Conservation (phyloP, 1,284 basidiomycete species). For the Ustilago xerochloae region DNA sequence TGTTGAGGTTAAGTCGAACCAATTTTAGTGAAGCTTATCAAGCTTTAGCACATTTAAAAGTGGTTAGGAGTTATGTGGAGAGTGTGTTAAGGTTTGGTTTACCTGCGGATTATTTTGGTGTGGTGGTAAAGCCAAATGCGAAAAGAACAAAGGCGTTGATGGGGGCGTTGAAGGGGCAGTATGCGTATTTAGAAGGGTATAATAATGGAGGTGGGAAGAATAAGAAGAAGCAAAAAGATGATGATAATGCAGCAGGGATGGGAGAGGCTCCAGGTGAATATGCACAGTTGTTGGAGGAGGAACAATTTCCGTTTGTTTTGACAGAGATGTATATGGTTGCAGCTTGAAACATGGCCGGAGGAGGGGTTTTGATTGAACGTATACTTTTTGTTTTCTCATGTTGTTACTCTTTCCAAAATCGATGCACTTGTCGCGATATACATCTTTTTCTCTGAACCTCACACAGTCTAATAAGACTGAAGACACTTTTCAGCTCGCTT, state of each 20-base stretch:
- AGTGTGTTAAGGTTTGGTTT: slow-evolving; percentile 95
- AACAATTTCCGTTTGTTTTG: slow-evolving; percentile 64
- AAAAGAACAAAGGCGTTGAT: slow-evolving; percentile 82
- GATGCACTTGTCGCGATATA: too few relatives aligned
- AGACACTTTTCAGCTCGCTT: not conserved
- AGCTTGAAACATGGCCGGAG: slow-evolving; percentile 4
- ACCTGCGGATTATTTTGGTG: slow-evolving; percentile 87
- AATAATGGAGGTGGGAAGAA: slow-evolving; percentile 25
- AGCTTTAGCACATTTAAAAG: slow-evolving; percentile 90
- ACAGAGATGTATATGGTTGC: slow-evolving; percentile 61
- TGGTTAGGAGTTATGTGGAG: slow-evolving; percentile 90
- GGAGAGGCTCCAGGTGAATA: slow-evolving; percentile 65
- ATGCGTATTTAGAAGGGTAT: slow-evolving; percentile 79
- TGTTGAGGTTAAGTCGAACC: slow-evolving; percentile 89
- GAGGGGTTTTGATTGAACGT: too few relatives aligned
- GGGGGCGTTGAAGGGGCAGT: slow-evolving; percentile 79
- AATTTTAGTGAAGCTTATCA: slow-evolving; percentile 98
- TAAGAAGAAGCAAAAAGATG: slow-evolving; percentile 12
- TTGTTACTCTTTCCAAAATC: too few relatives aligned
- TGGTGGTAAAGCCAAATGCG: slow-evolving; percentile 81
- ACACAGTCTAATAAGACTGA: too few relatives aligned
- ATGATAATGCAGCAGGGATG: slow-evolving; percentile 1
- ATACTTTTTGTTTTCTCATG: too few relatives aligned
- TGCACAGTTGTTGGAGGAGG: slow-evolving; percentile 62
- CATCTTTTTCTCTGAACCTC: too few relatives aligned